Conservation (phyloP, 164 flowering plant species). For the Liriodendron chinense region DNA sequence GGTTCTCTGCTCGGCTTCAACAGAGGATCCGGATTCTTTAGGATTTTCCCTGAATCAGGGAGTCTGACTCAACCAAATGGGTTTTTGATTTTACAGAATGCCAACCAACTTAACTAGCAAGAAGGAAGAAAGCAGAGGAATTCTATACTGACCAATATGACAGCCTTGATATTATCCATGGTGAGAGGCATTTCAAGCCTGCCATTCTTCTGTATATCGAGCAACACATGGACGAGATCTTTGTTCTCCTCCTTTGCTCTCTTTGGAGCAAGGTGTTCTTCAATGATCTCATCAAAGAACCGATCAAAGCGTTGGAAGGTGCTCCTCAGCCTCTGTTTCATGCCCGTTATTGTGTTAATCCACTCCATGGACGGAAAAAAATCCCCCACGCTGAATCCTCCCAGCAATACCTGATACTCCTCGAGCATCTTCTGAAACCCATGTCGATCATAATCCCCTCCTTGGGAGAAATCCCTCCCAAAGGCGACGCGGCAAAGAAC, state of each 20-base stretch:
- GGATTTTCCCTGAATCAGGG: not conserved
- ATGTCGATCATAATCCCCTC: slow-evolving; percentile 41
- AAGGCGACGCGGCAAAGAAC: slow-evolving; percentile 44
- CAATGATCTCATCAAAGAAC: slow-evolving; percentile 38
- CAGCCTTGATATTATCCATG: slow-evolving; percentile 50
- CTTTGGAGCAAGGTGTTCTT: slow-evolving; percentile 33
- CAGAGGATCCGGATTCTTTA: too few species aligned
- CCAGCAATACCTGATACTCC: slow-evolving; percentile 49
- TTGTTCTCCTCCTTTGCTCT: slow-evolving; percentile 21
- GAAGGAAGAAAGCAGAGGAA: not conserved
- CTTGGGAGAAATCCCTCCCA: slow-evolving; percentile 41
- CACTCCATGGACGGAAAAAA: slow-evolving; percentile 60
- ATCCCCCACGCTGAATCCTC: slow-evolving; percentile 53
- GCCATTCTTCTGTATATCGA: slow-evolving; percentile 31
- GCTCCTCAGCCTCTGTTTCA: slow-evolving; percentile 29
- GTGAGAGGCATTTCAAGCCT: slow-evolving; percentile 34
- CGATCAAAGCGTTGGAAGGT: slow-evolving; percentile 36
- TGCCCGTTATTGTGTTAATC: slow-evolving; percentile 38
- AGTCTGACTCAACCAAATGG: not conserved
- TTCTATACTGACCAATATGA: slow-evolving; percentile 42
- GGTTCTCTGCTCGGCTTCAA: too few species aligned
- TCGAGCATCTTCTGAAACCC: slow-evolving; percentile 49
- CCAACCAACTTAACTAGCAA: not conserved
- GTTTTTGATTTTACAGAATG: not conserved
- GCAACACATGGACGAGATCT: slow-evolving; percentile 56